Conservation (phyloP, 2,329 filamentous ascomycete species). For the Pseudogymnoascus sp. region DNA sequence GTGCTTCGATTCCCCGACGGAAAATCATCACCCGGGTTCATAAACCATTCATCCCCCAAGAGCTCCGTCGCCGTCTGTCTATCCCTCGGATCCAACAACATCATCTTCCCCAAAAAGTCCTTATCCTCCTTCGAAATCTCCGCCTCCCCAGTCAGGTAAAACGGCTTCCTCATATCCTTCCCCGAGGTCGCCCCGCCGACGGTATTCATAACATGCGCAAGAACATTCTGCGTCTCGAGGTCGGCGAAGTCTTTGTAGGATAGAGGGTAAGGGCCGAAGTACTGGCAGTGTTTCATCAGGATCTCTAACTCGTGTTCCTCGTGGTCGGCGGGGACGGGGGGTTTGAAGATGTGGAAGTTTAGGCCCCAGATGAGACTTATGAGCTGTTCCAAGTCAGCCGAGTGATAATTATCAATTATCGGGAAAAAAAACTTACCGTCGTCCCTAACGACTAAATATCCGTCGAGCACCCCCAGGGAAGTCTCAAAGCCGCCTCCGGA, state of each 20-base stretch:
- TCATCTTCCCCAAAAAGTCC: constrained; percentile 20
- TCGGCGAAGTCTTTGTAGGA: constrained; percentile 22
- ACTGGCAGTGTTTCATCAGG: constrained; percentile 20
- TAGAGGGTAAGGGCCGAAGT: constrained; percentile 20
- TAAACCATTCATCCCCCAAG: constrained; percentile 20
- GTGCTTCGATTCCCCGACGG: not conserved
- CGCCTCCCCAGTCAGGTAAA: constrained; percentile 18
- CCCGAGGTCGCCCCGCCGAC: not conserved
- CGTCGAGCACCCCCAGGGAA: constrained; percentile 20
- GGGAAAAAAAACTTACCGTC: constrained; percentile 12
- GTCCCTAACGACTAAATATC: constrained; percentile 22
- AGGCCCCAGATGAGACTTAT: constrained; percentile 24
- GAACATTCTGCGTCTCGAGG: constrained; percentile 18
- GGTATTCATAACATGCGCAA: constrained; percentile 15
- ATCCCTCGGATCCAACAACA: constrained; percentile 24
- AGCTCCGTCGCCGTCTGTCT: constrained; percentile 22
- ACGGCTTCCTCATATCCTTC: constrained; percentile 19
- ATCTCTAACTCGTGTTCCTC: constrained; percentile 21
- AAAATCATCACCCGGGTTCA: not conserved
- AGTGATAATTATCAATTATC: not conserved
- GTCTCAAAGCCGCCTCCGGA: constrained; percentile 18
- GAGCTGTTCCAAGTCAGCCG: constrained; percentile 16
- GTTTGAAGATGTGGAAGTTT: constrained; percentile 23
- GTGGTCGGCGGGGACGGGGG: constrained; percentile 21
- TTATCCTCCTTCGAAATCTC: constrained; percentile 20